phyloP scores from a whole-genome alignment of 1,284 basidiomycete genomes.

The Coniferiporia sulphurascens region DNA sequence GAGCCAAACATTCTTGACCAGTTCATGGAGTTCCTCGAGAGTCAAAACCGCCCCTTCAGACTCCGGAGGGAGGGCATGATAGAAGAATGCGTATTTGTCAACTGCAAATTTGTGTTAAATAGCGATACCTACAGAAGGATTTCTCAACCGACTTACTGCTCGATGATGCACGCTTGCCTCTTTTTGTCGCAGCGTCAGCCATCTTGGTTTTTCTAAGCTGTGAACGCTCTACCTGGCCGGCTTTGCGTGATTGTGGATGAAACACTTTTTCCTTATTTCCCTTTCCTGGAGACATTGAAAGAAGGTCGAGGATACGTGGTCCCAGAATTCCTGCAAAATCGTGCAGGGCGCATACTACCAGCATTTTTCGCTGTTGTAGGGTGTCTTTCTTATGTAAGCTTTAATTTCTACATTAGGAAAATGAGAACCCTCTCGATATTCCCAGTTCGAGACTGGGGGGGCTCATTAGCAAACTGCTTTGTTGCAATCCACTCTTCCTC shows the following conservation, averaged over 20 bases:
- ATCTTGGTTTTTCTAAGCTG: constrained; percentile 72
- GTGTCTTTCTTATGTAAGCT: no score
- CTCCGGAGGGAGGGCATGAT: constrained; percentile 62
- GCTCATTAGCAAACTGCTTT: not conserved
- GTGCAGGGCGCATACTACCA: no score
- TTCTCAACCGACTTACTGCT: constrained; percentile 39
- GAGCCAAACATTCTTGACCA: constrained; percentile 72
- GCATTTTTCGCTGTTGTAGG: no score
- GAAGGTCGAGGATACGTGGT: no score
- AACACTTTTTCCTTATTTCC: constrained; percentile 71
- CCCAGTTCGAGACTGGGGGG: not conserved
- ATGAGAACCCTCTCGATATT: not conserved
- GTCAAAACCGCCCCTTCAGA: constrained; percentile 52
- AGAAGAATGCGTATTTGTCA: constrained; percentile 78
- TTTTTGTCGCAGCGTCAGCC: constrained; percentile 48
- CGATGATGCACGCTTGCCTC: constrained; percentile 48
- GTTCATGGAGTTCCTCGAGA: constrained; percentile 61
- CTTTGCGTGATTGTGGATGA: constrained; percentile 79
- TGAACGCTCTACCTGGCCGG: constrained; percentile 70
- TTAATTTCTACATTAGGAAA: not conserved
- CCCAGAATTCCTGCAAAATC: no score
- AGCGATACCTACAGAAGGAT: no score
- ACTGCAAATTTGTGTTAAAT: constrained; percentile 34
- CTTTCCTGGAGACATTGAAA: constrained; percentile 17
- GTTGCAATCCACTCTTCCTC: not conserved